Evolutionary conservation across 192 early-diverging fungal genomes (phyloP), one percentile per base, ranked within the genome.

Genomic region (Podila epicladia): DNA sequence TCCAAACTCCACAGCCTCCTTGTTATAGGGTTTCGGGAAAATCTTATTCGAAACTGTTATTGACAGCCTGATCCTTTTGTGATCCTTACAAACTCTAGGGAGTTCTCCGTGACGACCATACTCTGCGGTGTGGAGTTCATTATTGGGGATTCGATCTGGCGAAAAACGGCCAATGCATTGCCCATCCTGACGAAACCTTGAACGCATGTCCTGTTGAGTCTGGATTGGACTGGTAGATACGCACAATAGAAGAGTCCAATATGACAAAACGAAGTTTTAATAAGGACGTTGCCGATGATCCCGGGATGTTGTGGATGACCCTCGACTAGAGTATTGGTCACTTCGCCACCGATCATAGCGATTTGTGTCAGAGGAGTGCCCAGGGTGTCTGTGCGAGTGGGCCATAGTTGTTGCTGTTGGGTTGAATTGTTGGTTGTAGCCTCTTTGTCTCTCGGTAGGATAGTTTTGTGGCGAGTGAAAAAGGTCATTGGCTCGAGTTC

Each of bases 341-440:
- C 20, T 53, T 20, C 26, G 19, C 20, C 61, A 9, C 8, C 11
- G 48, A 19, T 22, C 32, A 17, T 55, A n/a, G 9, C 19, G 60
- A 38, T 53, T 48, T 20, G 29, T 31, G 13, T 32, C 15, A 11
- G 24, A 15, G 15, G 8, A 32, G 15, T 20, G n/a, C 20, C 35
- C n/a, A 28, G 51, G 24, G 32, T n/a, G 41, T 31, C 41, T 37
- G 13, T 26, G 37, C 8, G 67, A 64, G 22, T 70, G 74, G 20
- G 74, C 74, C 19, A 50, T 51, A 5, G 26, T 68, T 6, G 89
- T 90, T 9, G 77, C 89, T 19, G 75, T 38, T 7, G 84, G 86
- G 58, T 90, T 90, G 55, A 85, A 90, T 59, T 90, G 89, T 38
- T 87, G 85, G 67, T 83, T 77, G 69, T 90, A 90, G 41, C 58